phyloP scores from a whole-genome alignment of 192 early-diverging fungal genomes.

The Linnemannia hyalina region DNA sequence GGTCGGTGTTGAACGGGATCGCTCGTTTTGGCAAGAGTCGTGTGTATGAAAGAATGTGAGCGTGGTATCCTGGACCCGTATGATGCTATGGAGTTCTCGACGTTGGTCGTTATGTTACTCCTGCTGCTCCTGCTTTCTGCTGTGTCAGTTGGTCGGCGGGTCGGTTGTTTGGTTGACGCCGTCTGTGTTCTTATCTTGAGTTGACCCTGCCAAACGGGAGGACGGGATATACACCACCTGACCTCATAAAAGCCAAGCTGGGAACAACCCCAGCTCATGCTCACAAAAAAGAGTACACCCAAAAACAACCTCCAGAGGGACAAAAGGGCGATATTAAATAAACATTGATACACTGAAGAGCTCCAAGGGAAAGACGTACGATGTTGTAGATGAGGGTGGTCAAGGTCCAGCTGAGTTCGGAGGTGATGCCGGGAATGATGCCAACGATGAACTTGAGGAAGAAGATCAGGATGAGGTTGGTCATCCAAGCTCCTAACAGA shows the following conservation, averaged over 20 bases:
- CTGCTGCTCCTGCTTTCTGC: neutral
- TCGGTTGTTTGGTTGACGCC: neutral
- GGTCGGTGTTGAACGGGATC: neutral
- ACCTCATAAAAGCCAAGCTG: neutral
- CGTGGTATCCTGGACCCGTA: neutral
- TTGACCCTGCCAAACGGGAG: neutral
- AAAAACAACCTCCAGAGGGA: neutral
- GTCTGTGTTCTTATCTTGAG: neutral
- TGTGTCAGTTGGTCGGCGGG: neutral
- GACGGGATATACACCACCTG: neutral
- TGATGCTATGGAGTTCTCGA: neutral
- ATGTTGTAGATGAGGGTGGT: slow-evolving; percentile 93
- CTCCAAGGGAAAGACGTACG: slow-evolving; percentile 62
- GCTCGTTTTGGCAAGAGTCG: neutral
- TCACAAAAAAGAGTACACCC: slow-evolving; percentile 4
- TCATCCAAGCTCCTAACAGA: slow-evolving; percentile 89
- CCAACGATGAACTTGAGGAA: slow-evolving; percentile 82
- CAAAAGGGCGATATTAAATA: neutral
- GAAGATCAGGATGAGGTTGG: slow-evolving; percentile 87
- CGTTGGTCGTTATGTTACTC: neutral
- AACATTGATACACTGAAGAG: neutral
- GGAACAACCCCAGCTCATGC: slow-evolving; percentile 1
- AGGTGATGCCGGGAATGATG: slow-evolving; percentile 90
- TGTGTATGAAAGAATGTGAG: neutral
- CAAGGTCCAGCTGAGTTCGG: slow-evolving; percentile 96